Evolutionary conservation across 2,329 filamentous ascomycete genomes (phyloP), one percentile per base, ranked within the genome.

Genomic region (Colletotrichum melonis): DNA sequence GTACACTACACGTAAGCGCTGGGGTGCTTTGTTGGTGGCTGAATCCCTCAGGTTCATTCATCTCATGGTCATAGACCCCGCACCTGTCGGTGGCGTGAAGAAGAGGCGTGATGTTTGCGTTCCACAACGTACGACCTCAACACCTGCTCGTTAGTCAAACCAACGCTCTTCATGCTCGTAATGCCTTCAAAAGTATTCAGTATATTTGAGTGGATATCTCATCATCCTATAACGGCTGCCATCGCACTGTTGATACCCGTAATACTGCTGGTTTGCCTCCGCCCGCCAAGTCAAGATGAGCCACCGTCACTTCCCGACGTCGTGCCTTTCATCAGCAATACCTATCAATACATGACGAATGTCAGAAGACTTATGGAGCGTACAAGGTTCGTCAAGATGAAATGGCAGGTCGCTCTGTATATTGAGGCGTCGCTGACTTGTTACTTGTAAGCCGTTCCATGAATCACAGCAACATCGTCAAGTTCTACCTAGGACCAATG

Each of bases 281-380:
- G 22, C 1, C 28, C 2, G 11, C 5, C 55, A 38, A 19, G 30
- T 7, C 28, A 38, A 12, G 62, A 72, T 70, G 70, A 62, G 3
- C 73, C 73, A 0, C 73, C 73, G 8, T 56, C 52, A 1, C 38
- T 75, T 5, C 42, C 67, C 3, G 76, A 77, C 14, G 24, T 69
- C 4, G 58, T 78, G 28, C 77, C 76, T 0, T 75, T 73, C 58
- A 22, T 78, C 16, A 70, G 30, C 42, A 78, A 78, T 28, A 74
- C 75, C 0, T 69, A 67, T 35, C 74, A 76, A 7, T 78, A 72
- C 46, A 69, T 76, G 67, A 67, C 69, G 19, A 35, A 77, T 54
- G 66, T 65, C 4, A 30, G 56, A 11, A 52, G 12, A 1, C 75
- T 78, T 14, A 57, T 76, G 62, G 35, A 62, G 2, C 73, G 75